Conservation (phyloP, 305 asterid genomes). For the Fraxinus greggii region DNA sequence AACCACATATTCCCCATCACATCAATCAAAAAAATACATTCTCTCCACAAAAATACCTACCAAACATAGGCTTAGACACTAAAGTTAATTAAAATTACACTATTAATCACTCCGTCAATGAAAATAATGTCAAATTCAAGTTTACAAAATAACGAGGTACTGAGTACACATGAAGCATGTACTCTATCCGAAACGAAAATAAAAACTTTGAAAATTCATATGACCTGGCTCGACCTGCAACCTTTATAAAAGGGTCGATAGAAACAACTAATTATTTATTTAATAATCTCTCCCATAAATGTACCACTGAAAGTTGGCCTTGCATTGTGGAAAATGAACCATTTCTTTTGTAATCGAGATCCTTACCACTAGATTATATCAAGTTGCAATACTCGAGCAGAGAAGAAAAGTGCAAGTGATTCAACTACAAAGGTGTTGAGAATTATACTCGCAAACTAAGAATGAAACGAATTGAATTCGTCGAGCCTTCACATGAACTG, state of each 20-base stretch:
- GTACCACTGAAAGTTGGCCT: not conserved
- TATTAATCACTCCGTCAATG: not conserved
- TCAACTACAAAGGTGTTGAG: not conserved
- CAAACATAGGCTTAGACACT: too few species aligned
- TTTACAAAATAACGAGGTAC: not conserved
- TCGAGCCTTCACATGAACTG: not conserved
- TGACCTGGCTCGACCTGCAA: not conserved
- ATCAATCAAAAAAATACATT: too few species aligned
- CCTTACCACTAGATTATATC: not conserved
- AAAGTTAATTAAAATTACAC: not conserved
- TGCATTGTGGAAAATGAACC: not conserved
- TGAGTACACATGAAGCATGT: not conserved
- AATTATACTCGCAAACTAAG: not conserved
- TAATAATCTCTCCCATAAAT: too few species aligned
- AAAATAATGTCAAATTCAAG: not conserved
- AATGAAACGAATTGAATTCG: not conserved
- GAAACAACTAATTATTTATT: not conserved
- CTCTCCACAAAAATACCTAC: too few species aligned
- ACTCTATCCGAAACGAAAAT: not conserved
- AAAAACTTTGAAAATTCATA: not conserved
- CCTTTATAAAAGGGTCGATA: not conserved
- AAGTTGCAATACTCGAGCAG: not conserved
- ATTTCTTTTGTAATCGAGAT: not conserved
- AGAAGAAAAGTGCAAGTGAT: not conserved
- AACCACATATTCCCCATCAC: too few species aligned